Evolutionary conservation across 306 rosid species (phyloP).

Genomic region (Rosa lucieae): DNA sequence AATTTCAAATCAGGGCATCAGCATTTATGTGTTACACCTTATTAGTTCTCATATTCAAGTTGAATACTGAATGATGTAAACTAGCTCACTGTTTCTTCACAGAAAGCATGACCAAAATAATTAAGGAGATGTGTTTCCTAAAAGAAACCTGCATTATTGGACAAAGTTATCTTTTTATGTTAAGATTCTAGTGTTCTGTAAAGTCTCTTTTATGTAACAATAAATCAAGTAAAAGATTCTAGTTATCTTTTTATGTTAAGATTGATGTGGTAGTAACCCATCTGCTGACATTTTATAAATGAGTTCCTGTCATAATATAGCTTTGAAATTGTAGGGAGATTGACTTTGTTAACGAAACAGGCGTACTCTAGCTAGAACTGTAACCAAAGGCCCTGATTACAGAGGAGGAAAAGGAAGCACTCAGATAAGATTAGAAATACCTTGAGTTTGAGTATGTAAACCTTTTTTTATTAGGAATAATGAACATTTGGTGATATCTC

Average conservation of each 20-base stretch:
- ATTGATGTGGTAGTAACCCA: neutral
- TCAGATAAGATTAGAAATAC: slow-evolving; percentile 58
- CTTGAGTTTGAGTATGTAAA: slow-evolving; percentile 16
- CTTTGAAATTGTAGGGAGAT: slow-evolving; percentile 57
- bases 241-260: too few relatives aligned
- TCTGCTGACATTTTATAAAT: neutral
- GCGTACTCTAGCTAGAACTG: slow-evolving; percentile 91
- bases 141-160: neutral
- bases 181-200: neutral
- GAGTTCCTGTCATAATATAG: neutral
- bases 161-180: neutral
- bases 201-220: neutral
- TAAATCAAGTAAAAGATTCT: neutral
- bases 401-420: slow-evolving; percentile 71
- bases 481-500: neutral
- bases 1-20: too few relatives aligned
- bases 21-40: too few relatives aligned
- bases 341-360: slow-evolving; percentile 81
- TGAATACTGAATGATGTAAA: too few relatives aligned
- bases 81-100: too few relatives aligned
- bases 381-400: slow-evolving; percentile 93
- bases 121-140: neutral
- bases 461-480: neutral
- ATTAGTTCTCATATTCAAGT: too few relatives aligned
- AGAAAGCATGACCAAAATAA: too few relatives aligned